Evolutionary conservation across 2,329 filamentous ascomycete genomes (phyloP), one percentile per base, ranked within the genome.

Genomic region (Epicoccum sorghinum): DNA sequence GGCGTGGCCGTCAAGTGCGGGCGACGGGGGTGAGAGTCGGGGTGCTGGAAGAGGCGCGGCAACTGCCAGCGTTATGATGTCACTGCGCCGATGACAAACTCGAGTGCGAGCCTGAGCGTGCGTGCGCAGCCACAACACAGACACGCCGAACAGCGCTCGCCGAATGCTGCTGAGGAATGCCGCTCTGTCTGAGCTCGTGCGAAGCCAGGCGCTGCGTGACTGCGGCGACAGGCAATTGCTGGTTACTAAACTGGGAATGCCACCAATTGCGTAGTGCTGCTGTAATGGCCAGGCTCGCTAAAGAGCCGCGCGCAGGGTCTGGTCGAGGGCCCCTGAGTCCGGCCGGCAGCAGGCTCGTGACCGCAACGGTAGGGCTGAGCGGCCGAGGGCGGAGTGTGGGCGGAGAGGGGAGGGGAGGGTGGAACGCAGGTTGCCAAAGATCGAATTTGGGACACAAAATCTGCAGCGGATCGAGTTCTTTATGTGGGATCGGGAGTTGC

Each of bases 61-160:
- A 54, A 43, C 44, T 48, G 39, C 51, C 44, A 42, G 33, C 4
- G 32, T n/a, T 43, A 55, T 55, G 52, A 55, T 50, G 52, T 55
- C 52, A 55, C 46, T 36, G 45, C 22, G 36, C 14, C 29, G 47
- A 50, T 55, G 52, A 38, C 52, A 55, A 50, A 47, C 46, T 29
- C 35, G 32, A 24, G 18, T 18, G 18, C 18, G 18, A 18, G 18
- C 18, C 18, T 18, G 18, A 18, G 18, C 18, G 18, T 18, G n/a
- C 33, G 33, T 13, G 41, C 40, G 46, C 45, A 55, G 52, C 51
- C 35, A 49, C 52, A 43, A 49, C 36, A 30, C 52, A 14, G 39
- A 49, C 36, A 30, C 52, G 23, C 30, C 49, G 29, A 32, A 38
- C 30, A 38, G 52, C 41, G 29, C 37, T 44, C 44, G 45, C 44